Evolutionary conservation across 2,329 filamentous ascomycete species (phyloP), one percentile per base, ranked within the genome.

Genomic region (Xylariaceae sp.): DNA sequence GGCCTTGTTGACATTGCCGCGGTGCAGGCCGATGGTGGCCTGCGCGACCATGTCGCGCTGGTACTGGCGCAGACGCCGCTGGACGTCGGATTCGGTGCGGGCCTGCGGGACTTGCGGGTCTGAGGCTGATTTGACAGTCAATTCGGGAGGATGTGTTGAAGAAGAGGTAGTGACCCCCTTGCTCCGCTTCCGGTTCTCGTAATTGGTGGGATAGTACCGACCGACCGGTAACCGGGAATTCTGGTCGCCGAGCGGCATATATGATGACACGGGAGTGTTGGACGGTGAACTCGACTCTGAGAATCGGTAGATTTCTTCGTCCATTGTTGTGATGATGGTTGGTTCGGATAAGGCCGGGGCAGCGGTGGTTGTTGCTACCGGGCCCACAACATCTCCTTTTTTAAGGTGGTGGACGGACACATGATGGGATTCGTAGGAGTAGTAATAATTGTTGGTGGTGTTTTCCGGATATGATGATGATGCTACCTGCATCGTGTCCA

Each of bases 151-250:
- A 30, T 4, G 23, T 5, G 23, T 30, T 30, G 5, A 30, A 30
- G 23, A 30, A 30, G 23, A 4, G 23, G 23, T 30, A 18, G 17
- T 18, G 17, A 18, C 17, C 3, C 23, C 4, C 37, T 42, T 42
- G 37, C 37, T 42, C 11, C 23, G 23, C 23, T 42, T 42, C 11
- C 37, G 37, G 34, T 73, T 75, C 64, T 84, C 81, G 65, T 84
- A 86, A 71, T 86, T 86, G 30, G 82, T 80, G 0, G 84, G 84
- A 60, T 86, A 85, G 66, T 86, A 87, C 71, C 86, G 86, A 23
- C 84, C 84, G 72, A 84, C 75, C 0, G 83, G 81, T 37, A 84
- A 71, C 3, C 76, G 71, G 42, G 71, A 76, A 44, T 78, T 77
- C 53, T 79, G 76, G 44, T 78, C 73, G 1, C 80, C 80, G 30